Evolutionary conservation across 495 filamentous ascomycete species (phyloP), one percentile per base, ranked within the genome.

Genomic region (Annulohypoxylon nitens): DNA sequence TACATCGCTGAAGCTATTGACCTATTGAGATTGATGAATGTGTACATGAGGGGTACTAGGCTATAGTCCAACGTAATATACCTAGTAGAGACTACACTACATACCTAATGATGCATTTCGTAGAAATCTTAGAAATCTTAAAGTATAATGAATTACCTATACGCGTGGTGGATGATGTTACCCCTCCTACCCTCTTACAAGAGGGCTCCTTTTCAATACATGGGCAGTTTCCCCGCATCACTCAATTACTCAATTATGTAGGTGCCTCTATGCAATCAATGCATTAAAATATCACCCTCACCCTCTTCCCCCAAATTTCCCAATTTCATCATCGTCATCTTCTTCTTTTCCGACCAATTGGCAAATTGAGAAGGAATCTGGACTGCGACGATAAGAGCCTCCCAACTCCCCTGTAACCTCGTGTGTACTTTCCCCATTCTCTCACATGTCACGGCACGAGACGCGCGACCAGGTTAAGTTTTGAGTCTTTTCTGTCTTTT

Each of bases 341-440:
- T 18, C 48, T 14, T 43, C 39, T 20, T 34, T 48, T 43, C 36
- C 25, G 26, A 43, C 54, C 64, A 60, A 68, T 68, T 53, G 55
- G 55, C n/a, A 43, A 23, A 23, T 18, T 9, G 18, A 12, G 45
- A 45, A 33, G 34, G 30, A 37, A 16, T 41, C 37, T 37, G 16
- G 33, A 39, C 25, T 34, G 18, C 45, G 41, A 50, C 51, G 14
- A 47, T 30, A 16, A 60, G 68, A 70, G 67, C 60, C 67, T 70
- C 67, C 41, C 43, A 57, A 37, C 50, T 60, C 20, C 37, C 37
- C 20, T 58, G 23, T 25, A 47, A 47, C 39, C 55, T 71, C 69
- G 69, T 71, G 26, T 71, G 69, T 62, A 71, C 62, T 59, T 71
- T 66, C 62, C 62, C 20, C 25, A 61, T 71, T 71, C 54, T 54